Base-by-base conservation (phyloP, 306 rosid genomes). In the Begonia peltatifolia region DNA sequence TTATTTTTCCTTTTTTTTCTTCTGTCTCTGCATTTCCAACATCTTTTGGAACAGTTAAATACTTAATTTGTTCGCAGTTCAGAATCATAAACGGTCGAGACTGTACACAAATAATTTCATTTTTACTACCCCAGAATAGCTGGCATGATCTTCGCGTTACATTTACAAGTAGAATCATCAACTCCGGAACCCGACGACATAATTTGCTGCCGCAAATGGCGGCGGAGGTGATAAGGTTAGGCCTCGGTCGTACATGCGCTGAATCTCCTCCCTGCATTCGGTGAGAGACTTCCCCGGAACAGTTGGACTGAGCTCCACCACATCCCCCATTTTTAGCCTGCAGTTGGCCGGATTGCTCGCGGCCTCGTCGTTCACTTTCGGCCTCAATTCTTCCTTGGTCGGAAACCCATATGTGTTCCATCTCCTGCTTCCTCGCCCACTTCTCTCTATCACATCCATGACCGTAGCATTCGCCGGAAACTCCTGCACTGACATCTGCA, bases 401-500 rank as follows among this genome's bases (percentile, higher is more conserved):
- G 94, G 92, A 63, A 86, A 84, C 67, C 93, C 83, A 35, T 86
- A 83, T 14, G 87, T 76, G 10, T 72, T 69, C 79, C 87, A 73
- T 62, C 82, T 79, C 6, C 66, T 60, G 81, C 93, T 73, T 58
- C 93, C 88, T 11, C 88, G 55, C 48, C 94, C 94, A 0, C 68
- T 73, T 52, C 82, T 74, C 67, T 81, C 84, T 73, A 92, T 42
- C 62, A 92, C 73, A 71, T 86, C 75, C 76, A 75, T 69, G 13
- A 92, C 61, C 0, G 96, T 83, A 0, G 93, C 72, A 68, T 83
- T 77, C 22, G 88, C 83, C n/a, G 83, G 57, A 22, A 86, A 77
- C 64, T 92, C 99, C 63, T 92, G 99, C 17, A 92, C 99, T 9
- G 99, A 86, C 99, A 92, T 92, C 99, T 92, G 88, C 65, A 76